These are phyloP conservation scores for Diversispora eburnea DNA, from an alignment of 192 early-diverging fungal genomes.

Conservation along the genomic window DNA sequence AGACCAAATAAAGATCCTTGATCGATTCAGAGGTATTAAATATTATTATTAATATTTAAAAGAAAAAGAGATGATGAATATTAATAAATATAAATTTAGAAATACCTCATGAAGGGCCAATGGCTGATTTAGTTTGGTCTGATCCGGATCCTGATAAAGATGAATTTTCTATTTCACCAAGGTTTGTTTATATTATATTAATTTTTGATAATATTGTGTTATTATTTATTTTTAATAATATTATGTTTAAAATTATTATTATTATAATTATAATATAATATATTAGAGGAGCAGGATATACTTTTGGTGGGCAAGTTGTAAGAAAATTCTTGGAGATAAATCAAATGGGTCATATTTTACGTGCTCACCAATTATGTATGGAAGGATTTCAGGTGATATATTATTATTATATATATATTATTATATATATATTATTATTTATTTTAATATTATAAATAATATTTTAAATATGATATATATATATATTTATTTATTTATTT, in stretches of 20 bases:
- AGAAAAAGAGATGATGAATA: background rate
- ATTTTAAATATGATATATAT: constrained; percentile 16
- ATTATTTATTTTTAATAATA: background rate
- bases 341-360: constrained; percentile 71
- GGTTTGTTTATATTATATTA: constrained; percentile 36
- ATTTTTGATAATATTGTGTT: background rate
- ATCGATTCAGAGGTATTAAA: constrained; percentile 70
- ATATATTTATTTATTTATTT: no score
- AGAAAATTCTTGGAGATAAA: constrained; percentile 77
- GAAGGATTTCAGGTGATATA: constrained; percentile 69
- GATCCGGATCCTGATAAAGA: constrained; percentile 74
- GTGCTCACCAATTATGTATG: constrained; percentile 88
- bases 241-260: background rate
- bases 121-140: constrained; percentile 93
- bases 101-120: constrained; percentile 92
- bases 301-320: constrained; percentile 78
- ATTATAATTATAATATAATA: background rate
- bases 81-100: constrained; percentile 44
- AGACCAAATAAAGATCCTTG: constrained; percentile 83
- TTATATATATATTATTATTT: background rate
- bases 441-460: constrained; percentile 10
- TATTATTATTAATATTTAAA: background rate
- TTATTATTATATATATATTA: no score
- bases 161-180: constrained; percentile 78
- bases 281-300: constrained; percentile 79